phyloP scores from a whole-genome alignment of 2,329 filamentous ascomycete genomes.

The Claviceps capensis region DNA sequence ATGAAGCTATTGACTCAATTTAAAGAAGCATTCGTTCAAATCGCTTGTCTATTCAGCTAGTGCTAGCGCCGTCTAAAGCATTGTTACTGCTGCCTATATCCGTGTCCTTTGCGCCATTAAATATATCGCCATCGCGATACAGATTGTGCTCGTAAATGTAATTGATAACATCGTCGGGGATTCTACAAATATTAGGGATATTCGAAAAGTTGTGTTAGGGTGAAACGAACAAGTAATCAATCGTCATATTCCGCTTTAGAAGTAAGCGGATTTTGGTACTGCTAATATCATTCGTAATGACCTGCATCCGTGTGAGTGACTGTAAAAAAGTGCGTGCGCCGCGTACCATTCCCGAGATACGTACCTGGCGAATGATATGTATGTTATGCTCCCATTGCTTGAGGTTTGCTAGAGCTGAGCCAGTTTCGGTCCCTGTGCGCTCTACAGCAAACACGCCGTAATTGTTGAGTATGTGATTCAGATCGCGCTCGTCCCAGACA shows the following conservation, averaged over 20 bases:
- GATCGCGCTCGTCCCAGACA: conserved; percentile 73
- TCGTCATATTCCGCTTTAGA: conserved; percentile 65
- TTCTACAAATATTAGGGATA: conserved; percentile 11
- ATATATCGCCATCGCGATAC: conserved; percentile 28
- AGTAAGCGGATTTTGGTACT: conserved; percentile 74
- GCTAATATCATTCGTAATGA: conserved; percentile 72
- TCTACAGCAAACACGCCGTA: conserved; percentile 83
- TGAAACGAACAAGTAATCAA: conserved; percentile 44
- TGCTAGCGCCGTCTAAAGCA: not conserved
- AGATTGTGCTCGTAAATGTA: conserved; percentile 57
- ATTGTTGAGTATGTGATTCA: conserved; percentile 74
- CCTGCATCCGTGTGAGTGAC: conserved; percentile 4
- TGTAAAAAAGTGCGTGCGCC: not conserved
- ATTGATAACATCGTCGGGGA: conserved; percentile 58
- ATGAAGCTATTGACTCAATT: too few species aligned
- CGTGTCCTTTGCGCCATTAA: not conserved
- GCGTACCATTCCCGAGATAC: not conserved
- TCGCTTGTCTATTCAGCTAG: not conserved
- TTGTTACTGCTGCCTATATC: not conserved
- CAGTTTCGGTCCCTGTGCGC: conserved; percentile 74
- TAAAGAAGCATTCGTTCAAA: too few species aligned
- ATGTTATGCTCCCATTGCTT: conserved; percentile 77
- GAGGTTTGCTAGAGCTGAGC: conserved; percentile 71
- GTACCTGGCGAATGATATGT: conserved; percentile 56
- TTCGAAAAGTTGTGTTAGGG: too few species aligned